Evolutionary conservation across 441 rosid species (phyloP), one percentile per base, ranked within the genome.

Genomic region (Codiaeum variegatum): DNA sequence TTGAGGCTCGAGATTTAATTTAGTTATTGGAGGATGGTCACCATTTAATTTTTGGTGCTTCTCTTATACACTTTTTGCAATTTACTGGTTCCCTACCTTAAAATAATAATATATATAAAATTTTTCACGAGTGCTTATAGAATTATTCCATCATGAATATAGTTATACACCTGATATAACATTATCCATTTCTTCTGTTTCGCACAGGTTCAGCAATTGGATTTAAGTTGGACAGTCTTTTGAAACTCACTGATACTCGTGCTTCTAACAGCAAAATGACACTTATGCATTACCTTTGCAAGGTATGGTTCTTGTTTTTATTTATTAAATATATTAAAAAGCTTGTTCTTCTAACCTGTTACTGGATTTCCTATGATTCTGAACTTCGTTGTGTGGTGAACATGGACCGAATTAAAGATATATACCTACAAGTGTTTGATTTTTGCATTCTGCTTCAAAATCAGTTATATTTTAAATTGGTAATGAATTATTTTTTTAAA

Each of bases 211-310:
- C 99, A 82, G 98, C 99, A 18, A 75, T 96, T 78, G 99, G 99
- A 70, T 96, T 96, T 84, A 96, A 96, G 89, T 77, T 96, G 86
- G 99, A 96, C 80, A 93, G 99, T 84, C 91, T 96, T 75, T 82
- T 87, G 70, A 96, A 96, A 89, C 89, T 96, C 67, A 80, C 90
- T 11, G 99, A 96, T 78, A 93, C 96, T 28, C 97, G 99, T 47
- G 97, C 98, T 77, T 79, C 91, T 58, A 93, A 86, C 73, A 93
- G 81, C 87, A 93, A 89, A 88, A 93, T 91, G 97, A 96, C 98
- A 29, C 97, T 93, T 46, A 91, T 93, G 99, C 97, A 96, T 85
- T 96, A 88, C 83, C 91, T 96, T 72, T 96, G 99, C 85, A 96
- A 88, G 97, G 99, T 96, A 81, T 72, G 65, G 3, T 69, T 62